These are phyloP conservation scores for Bocquillonia castaneifolia DNA, from an alignment of 441 rosid genomes.

Conservation along the genomic window DNA sequence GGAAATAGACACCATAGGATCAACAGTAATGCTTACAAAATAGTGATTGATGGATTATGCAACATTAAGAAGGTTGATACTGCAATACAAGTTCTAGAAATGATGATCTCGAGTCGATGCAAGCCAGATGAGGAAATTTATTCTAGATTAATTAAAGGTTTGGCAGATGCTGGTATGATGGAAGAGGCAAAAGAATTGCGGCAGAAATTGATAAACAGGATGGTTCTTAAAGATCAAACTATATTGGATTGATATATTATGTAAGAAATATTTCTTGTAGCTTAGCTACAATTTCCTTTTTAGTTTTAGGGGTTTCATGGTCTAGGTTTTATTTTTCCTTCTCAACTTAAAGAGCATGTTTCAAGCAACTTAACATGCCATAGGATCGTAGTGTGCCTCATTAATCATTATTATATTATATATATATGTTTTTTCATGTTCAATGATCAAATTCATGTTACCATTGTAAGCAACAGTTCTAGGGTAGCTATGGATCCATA, in stretches of 20 bases:
- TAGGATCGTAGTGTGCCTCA: background rate
- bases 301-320: background rate
- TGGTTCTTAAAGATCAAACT: conserved; percentile 30
- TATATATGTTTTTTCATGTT: background rate
- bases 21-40: conserved; percentile 42
- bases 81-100: conserved; percentile 63
- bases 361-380: background rate
- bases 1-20: conserved; percentile 42
- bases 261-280: background rate
- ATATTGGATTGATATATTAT: background rate
- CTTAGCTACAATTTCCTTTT: background rate
- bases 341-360: background rate
- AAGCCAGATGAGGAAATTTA: conserved; percentile 47
- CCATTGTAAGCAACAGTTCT: background rate
- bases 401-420: no score
- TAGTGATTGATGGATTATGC: conserved; percentile 55
- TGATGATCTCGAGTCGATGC: conserved; percentile 51
- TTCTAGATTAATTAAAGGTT: conserved; percentile 40
- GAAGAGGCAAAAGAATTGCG: conserved; percentile 54
- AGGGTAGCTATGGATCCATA: background rate
- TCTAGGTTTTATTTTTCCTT: background rate
- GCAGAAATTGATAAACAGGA: conserved; percentile 44
- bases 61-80: conserved; percentile 47
- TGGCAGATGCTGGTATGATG: conserved; percentile 64
- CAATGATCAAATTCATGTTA: background rate